Base-by-base conservation (phyloP, 2,329 filamentous ascomycete species). In the Tolypocladium guangdongense region DNA sequence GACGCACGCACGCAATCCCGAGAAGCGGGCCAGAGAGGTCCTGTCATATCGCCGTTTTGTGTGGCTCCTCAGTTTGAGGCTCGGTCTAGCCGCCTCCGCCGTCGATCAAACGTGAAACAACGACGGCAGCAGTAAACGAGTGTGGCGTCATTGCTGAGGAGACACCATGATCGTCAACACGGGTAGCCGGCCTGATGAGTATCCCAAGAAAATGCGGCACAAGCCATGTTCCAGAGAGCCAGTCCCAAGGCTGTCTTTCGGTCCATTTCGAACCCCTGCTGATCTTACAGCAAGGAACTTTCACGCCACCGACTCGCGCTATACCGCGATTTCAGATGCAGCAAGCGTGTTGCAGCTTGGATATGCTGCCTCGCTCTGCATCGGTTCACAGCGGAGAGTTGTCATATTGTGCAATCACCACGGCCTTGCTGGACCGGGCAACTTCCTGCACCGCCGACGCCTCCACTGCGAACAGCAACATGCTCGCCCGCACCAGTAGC, bases 401-500 rank as follows among this genome's bases (percentile, higher is more conserved):
- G 8, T 36, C 38, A 10, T 33, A 35, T 35, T 53, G 45, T 50
- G 80, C 77, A 67, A 87, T 84, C 43, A 87, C 74, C 52, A 90
- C 74, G 52, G 85, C 83, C 68, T 84, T 87, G 68, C 82, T 83
- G 64, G 78, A 76, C 56, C 77, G 71, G 47, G 75, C 75, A 49
- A 78, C 71, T 58, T 86, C 78, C 61, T 87, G 79, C 50, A 77
- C 71, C 54, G 81, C 71, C 1, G 83, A 83, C 62, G 80, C 74
- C 63, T 93, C 88, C 27, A 87, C 71, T 54, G 78, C 82, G 38
- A 86, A 66, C 16, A 88, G 72, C 37, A 90, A 71, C 60, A 78
- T 77, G 49, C 77, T 81, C 4, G 83, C 82, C 49, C 82, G 78
- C 37, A 90, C 75, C 43, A 87, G 68, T 52, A 90, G 68, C 70